phyloP scores from a whole-genome alignment of 139 green algal genomes.

The Spirogloea muscicola region DNA sequence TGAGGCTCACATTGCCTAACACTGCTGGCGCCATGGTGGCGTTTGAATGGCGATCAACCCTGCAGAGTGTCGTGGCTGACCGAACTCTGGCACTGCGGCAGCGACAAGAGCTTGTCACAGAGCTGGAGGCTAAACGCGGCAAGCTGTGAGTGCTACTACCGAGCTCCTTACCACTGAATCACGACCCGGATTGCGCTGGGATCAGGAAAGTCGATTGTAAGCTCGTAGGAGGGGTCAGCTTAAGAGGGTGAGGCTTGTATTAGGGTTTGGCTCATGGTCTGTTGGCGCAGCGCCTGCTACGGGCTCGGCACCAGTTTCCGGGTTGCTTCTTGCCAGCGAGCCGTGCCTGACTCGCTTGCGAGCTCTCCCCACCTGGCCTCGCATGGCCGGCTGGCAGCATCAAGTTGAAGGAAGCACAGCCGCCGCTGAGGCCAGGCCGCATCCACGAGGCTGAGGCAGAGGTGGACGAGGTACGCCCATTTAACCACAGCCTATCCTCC shows the following conservation, averaged over 20 bases:
- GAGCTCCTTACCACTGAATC: neutral
- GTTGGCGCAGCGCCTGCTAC: neutral
- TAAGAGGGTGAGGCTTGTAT: neutral
- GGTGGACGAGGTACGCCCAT: neutral
- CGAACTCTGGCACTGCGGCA: slow-evolving; percentile 47
- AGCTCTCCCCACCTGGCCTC: neutral
- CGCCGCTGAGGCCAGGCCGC: neutral
- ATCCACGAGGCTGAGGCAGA: neutral
- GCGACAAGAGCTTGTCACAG: slow-evolving; percentile 11
- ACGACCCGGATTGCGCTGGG: neutral
- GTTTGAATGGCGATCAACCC: slow-evolving; percentile 1
- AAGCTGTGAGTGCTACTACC: slow-evolving; percentile 14
- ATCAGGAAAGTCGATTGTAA: neutral
- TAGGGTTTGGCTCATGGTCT: neutral
- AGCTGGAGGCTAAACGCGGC: slow-evolving; percentile 15
- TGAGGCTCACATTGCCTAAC: neutral
- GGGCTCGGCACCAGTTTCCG: neutral
- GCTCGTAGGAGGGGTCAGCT: neutral
- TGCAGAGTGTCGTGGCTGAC: slow-evolving; percentile 52
- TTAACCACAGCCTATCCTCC: neutral
- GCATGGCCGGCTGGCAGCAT: neutral
- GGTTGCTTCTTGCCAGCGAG: neutral
- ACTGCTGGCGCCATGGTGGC: neutral
- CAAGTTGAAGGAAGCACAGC: slow-evolving; percentile 14
- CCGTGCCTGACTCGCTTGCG: neutral